Percentiles rank a stretch among this genome's conserved stretches.
phyloP scores from a whole-genome alignment of 108 stramenopile species.

The Cyclotella choctawhatcheeana region DNA sequence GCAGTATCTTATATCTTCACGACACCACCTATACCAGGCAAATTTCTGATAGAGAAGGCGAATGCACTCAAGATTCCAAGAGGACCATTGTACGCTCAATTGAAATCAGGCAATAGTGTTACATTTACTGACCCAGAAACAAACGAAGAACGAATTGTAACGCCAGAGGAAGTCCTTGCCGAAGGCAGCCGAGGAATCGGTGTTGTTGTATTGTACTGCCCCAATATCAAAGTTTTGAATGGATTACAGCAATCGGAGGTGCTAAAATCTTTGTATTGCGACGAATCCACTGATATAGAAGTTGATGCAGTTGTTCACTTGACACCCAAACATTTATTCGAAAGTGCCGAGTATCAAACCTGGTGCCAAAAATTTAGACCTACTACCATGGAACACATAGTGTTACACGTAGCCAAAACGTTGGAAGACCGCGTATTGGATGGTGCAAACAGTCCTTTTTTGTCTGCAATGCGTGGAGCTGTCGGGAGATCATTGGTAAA shows the following conservation, averaged over 20 bases:
- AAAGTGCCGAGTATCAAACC: slow-evolving; percentile 30
- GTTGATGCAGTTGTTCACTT: slow-evolving; percentile 79
- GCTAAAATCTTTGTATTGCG: slow-evolving; percentile 26
- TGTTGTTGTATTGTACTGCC: slow-evolving; percentile 73
- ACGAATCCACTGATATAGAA: slow-evolving; percentile 12
- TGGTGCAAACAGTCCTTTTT: slow-evolving; percentile 55
- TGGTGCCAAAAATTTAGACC: slow-evolving; percentile 61
- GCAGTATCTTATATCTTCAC: slow-evolving; percentile 70
- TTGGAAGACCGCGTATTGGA: slow-evolving; percentile 27
- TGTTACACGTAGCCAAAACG: slow-evolving; percentile 41
- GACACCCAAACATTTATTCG: slow-evolving; percentile 55
- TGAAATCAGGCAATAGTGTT: slow-evolving; percentile 83
- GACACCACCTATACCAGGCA: slow-evolving; percentile 75
- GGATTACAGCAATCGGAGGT: slow-evolving; percentile 39
- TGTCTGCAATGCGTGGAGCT: slow-evolving; percentile 60
- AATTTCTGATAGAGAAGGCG: slow-evolving; percentile 79
- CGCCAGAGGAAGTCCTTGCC: slow-evolving; percentile 73
- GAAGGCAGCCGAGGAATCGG: slow-evolving; percentile 64
- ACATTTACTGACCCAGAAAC: slow-evolving; percentile 61
- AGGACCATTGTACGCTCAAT: slow-evolving; percentile 84
- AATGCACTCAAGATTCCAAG: slow-evolving; percentile 71
- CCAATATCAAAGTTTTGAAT: slow-evolving; percentile 32
- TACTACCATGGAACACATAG: slow-evolving; percentile 59
- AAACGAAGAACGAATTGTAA: slow-evolving; percentile 59
- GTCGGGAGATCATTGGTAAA: slow-evolving; percentile 53